Evolutionary conservation across 2,329 filamentous ascomycete species (phyloP), one percentile per base, ranked within the genome.

Genomic region (Colletotrichum brevisporum): DNA sequence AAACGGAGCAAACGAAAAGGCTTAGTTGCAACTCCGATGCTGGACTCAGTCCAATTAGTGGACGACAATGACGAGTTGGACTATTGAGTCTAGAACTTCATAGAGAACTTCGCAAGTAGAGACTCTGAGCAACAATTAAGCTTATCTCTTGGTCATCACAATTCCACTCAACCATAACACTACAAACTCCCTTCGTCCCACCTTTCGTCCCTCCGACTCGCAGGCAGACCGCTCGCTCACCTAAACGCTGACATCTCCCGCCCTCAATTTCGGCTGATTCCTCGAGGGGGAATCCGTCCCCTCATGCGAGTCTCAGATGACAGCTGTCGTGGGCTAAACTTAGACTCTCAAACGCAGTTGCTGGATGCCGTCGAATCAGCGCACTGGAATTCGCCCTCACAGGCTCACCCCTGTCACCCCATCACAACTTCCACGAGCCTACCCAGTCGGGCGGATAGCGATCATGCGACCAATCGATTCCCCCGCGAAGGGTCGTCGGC

Each of bases 271-370:
- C 55, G 55, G 66, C 26, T 56, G 50, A 48, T 18, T 5, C 47
- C 21, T 16, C 45, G 9, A n/a, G 54, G 65, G 43, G 3, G 9
- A 39, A 16, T 27, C 13, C 52, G 36, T 43, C 10, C 15, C 43
- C 27, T 52, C 21, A 39, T 58, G 48, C 31, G n/a, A 59, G 61
- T 65, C 66, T 69, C 66, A 59, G 55, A 66, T 69, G 66, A 10
- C 62, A 69, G 66, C 36, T 65, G 61, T 68, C 41, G 31, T 43
- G 39, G 41, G 53, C 61, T 68, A 68, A 68, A 68, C 53, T 51
- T 69, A 66, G 66, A 69, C 27, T 69, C 55, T 66, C 39, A 69
- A 66, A 69, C 66, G 36, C 43, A 16, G 31, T 45, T 59, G 10
- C 1, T 66, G 24, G 24, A 21, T 31, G 15, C 16, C 15, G 55